Evolutionary conservation across 768 basidiomycete species (phyloP).

Genomic region (Hypholoma fasciculare): DNA sequence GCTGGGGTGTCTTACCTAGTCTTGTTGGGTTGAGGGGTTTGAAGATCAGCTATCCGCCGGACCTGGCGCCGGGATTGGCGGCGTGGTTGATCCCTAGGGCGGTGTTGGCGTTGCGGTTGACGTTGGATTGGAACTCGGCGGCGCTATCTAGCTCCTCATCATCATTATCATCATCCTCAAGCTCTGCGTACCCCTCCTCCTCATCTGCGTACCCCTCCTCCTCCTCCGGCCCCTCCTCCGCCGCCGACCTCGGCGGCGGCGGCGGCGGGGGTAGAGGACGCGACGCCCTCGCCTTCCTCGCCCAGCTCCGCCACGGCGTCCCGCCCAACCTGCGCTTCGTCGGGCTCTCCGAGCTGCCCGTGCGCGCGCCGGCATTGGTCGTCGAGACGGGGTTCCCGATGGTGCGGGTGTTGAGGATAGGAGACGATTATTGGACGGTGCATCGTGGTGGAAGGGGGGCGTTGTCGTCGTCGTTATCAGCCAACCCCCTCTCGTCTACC

Average conservation of each 20-base stretch:
- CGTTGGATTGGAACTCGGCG: neutral
- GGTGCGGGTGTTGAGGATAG: constrained; percentile 56
- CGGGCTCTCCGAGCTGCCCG: constrained; percentile 49
- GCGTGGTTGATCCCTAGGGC: constrained; percentile 66
- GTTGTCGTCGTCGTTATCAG: too few relatives aligned
- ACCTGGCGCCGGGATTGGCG: constrained; percentile 62
- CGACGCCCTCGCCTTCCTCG: constrained; percentile 41
- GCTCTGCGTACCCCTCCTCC: too few relatives aligned
- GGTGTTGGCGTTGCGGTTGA: constrained; percentile 42
- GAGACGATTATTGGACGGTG: constrained; percentile 57
- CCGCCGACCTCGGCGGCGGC: neutral
- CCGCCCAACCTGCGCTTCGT: constrained; percentile 56
- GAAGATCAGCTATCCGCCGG: constrained; percentile 62
- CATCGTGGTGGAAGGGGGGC: neutral
- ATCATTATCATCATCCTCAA: too few relatives aligned
- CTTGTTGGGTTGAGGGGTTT: constrained; percentile 52
- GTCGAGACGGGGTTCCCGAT: constrained; percentile 64
- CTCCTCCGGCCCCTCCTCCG: too few relatives aligned
- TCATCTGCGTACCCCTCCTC: too few relatives aligned
- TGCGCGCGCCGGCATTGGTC: constrained; percentile 40
- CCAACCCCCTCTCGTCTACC: neutral
- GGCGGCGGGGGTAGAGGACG: constrained; percentile 16
- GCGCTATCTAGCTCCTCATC: too few relatives aligned
- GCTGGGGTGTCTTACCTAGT: constrained; percentile 71
- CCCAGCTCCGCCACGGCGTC: constrained; percentile 64